Evolutionary conservation across 495 filamentous ascomycete genomes (phyloP).

Genomic region (Penicillium dipodomyicola): DNA sequence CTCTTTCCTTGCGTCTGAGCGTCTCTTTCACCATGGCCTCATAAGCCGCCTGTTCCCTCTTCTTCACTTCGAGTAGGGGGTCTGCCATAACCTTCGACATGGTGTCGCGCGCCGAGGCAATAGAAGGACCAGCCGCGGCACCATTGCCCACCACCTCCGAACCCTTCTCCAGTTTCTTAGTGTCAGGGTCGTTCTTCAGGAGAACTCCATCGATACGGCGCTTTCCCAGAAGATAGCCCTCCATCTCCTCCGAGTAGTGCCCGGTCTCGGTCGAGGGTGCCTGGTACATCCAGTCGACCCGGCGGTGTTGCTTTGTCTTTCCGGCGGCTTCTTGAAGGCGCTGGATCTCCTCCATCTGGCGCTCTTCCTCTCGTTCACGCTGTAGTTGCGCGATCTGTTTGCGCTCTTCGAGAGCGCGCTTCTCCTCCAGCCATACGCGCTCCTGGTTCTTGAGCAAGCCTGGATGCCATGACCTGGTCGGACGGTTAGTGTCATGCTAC

Average conservation of each 20-base stretch:
- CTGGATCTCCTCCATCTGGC: constrained; percentile 86
- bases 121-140: constrained; percentile 59
- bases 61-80: constrained; percentile 87
- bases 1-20: constrained; percentile 63
- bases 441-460: constrained; percentile 77
- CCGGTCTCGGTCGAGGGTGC: constrained; percentile 76
- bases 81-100: constrained; percentile 84
- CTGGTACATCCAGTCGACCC: constrained; percentile 97
- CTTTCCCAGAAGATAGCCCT: constrained; percentile 91
- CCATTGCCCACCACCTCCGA: constrained; percentile 62
- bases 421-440: constrained; percentile 81
- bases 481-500: constrained; percentile 14
- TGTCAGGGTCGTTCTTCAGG: constrained; percentile 73
- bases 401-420: constrained; percentile 91
- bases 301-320: constrained; percentile 66
- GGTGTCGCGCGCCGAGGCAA: constrained; percentile 65
- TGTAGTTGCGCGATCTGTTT: constrained; percentile 83
- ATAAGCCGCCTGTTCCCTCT: constrained; percentile 85
- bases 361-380: constrained; percentile 92
- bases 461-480: constrained; percentile 76
- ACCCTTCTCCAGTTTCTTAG: constrained; percentile 78
- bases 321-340: constrained; percentile 86
- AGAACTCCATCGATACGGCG: constrained; percentile 78
- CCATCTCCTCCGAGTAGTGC: constrained; percentile 87
- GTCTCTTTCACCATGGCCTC: constrained; percentile 87